Conservation (phyloP, 2,329 filamentous ascomycete species). For the Fusarium begoniae region DNA sequence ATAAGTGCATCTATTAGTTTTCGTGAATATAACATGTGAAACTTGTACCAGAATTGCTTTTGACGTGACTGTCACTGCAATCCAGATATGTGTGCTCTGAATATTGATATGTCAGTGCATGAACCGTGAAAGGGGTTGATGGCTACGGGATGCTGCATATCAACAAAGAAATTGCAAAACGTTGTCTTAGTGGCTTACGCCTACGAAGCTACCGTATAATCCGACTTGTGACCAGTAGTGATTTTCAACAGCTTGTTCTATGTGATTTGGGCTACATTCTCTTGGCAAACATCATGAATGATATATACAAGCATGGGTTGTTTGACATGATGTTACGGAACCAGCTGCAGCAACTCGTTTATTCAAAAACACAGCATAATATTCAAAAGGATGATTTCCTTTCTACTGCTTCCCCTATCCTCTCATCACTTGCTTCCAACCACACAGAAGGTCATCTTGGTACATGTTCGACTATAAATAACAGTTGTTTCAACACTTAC, state of each 20-base stretch:
- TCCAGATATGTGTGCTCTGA: neutral
- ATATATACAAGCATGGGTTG: neutral
- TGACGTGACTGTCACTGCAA: neutral
- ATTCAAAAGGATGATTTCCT: accelerated
- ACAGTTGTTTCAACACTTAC: neutral
- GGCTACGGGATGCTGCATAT: neutral
- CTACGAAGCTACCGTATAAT: neutral
- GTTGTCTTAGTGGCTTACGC: neutral
- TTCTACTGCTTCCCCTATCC: neutral
- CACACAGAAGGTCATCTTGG: neutral
- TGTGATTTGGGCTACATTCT: neutral
- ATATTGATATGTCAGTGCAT: neutral
- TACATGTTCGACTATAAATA: too few species aligned
- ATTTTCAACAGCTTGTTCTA: neutral
- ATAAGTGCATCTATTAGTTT: neutral
- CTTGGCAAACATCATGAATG: neutral
- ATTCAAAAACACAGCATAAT: neutral
- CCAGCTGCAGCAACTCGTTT: neutral
- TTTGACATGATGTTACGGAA: neutral
- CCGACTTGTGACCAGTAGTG: neutral
- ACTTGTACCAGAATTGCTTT: too few species aligned
- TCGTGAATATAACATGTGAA: neutral
- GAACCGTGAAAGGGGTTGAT: neutral
- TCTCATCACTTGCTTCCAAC: neutral
- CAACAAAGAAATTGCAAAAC: neutral